These are phyloP conservation scores for Cryptococcus hybrid DNA, from an alignment of 1,284 basidiomycete genomes.

Conservation along the genomic window DNA sequence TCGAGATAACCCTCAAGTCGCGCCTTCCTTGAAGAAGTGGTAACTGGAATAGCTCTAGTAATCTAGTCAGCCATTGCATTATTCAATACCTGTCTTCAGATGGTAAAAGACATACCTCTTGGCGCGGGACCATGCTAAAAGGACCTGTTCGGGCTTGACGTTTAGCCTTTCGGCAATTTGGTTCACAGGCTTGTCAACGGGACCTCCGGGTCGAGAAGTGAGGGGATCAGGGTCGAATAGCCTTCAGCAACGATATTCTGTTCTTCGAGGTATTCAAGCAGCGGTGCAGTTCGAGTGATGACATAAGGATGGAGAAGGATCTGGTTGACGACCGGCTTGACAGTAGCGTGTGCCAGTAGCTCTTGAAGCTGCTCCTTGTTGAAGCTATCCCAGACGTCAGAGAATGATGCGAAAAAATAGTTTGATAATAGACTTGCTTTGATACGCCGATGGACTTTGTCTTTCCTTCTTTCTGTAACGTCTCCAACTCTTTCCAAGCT, in stretches of 20 bases:
- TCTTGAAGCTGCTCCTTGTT: conserved; percentile 58
- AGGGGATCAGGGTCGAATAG: conserved; percentile 65
- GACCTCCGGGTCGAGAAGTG: conserved; percentile 62
- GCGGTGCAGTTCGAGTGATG: conserved; percentile 57
- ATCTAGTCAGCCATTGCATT: neutral
- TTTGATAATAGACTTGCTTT: conserved; percentile 50
- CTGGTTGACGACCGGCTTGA: conserved; percentile 70
- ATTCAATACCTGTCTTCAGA: neutral
- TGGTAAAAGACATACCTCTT: conserved; percentile 29
- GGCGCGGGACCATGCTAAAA: conserved; percentile 53
- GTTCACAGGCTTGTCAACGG: conserved; percentile 63
- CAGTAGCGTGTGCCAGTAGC: conserved; percentile 58
- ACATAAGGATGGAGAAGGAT: conserved; percentile 71
- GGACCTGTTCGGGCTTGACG: conserved; percentile 64
- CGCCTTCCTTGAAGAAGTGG: conserved; percentile 64
- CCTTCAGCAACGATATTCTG: conserved; percentile 67
- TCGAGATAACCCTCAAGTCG: conserved; percentile 66
- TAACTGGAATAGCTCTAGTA: conserved; percentile 53
- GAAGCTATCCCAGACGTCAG: conserved; percentile 48
- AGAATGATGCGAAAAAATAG: neutral
- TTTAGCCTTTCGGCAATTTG: conserved; percentile 59
- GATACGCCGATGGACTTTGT: conserved; percentile 72
- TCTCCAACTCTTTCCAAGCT: conserved; percentile 63
- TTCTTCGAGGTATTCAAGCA: conserved; percentile 59
- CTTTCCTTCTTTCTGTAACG: conserved; percentile 58